These are phyloP conservation scores for Metarhizium brunneum DNA, from an alignment of 2,329 filamentous ascomycete genomes.

Conservation along the genomic window DNA sequence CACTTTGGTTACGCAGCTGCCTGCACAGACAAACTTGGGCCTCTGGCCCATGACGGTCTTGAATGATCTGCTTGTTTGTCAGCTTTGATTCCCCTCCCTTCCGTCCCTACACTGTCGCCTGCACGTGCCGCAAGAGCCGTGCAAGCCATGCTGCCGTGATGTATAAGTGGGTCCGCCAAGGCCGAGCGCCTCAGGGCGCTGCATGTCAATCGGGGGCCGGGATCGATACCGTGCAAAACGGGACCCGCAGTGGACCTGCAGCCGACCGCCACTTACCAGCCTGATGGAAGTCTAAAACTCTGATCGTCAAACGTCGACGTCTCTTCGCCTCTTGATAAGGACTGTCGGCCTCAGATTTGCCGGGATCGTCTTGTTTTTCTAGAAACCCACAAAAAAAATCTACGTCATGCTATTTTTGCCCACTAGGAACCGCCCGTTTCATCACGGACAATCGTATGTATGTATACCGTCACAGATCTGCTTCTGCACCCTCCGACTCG, in stretches of 20 bases:
- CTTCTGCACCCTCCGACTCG: no score
- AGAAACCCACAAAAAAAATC: background rate
- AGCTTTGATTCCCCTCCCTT: no score
- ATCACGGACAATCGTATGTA: no score
- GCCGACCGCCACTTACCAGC: background rate
- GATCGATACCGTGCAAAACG: background rate
- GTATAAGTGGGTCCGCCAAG: background rate
- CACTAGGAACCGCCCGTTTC: background rate
- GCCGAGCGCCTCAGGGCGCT: background rate
- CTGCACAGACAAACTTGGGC: no score
- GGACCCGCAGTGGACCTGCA: background rate
- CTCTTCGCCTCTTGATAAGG: background rate
- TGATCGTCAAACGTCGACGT: background rate
- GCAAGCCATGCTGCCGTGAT: background rate
- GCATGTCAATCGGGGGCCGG: constrained; percentile 4
- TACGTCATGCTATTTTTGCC: background rate
- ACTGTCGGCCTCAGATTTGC: background rate
- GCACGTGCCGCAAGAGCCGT: no score
- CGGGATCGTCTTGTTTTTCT: background rate
- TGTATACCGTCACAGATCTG: no score
- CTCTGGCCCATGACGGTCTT: no score
- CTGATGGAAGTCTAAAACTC: background rate
- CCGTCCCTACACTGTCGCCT: no score
- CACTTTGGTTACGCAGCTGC: no score
- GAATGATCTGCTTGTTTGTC: no score